These are phyloP conservation scores for Funneliformis mosseae DNA, from an alignment of 192 early-diverging fungal genomes.

Conservation along the genomic window DNA sequence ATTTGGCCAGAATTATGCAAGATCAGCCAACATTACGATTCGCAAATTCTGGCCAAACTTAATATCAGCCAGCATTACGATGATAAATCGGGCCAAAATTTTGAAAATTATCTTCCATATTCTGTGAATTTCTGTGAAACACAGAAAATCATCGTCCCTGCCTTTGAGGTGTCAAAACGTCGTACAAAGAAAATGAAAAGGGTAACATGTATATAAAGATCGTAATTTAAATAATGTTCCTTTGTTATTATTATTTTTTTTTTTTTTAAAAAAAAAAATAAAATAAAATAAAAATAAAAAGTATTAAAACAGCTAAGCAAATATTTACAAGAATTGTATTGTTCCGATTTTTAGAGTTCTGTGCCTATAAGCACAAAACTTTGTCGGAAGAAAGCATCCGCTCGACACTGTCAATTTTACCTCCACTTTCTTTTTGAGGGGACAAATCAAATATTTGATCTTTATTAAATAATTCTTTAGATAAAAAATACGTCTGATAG, in stretches of 20 bases:
- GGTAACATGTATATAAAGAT: not conserved
- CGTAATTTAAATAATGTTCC: not conserved
- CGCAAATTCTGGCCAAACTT: no score
- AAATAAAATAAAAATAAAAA: no score
- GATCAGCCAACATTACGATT: no score
- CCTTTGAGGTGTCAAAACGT: not conserved
- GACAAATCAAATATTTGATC: conserved; percentile 27
- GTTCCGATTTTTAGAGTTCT: conserved; percentile 14
- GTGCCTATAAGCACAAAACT: conserved; percentile 19
- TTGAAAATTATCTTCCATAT: no score
- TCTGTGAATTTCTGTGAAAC: no score
- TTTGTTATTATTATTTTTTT: not conserved
- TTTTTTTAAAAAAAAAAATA: no score
- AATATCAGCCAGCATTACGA: no score
- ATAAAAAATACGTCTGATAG: not conserved
- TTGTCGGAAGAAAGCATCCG: not conserved
- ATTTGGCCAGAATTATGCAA: no score
- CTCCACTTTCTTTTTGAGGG: not conserved
- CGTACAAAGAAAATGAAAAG: not conserved
- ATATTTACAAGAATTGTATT: not conserved
- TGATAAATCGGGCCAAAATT: no score
- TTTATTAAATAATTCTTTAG: conserved; percentile 25
- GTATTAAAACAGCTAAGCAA: no score
- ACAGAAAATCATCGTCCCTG: no score
- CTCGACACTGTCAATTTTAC: not conserved